Evolutionary conservation across 495 filamentous ascomycete species (phyloP), one percentile per base, ranked within the genome.

Genomic region (Aspergillus olivimuriae): DNA sequence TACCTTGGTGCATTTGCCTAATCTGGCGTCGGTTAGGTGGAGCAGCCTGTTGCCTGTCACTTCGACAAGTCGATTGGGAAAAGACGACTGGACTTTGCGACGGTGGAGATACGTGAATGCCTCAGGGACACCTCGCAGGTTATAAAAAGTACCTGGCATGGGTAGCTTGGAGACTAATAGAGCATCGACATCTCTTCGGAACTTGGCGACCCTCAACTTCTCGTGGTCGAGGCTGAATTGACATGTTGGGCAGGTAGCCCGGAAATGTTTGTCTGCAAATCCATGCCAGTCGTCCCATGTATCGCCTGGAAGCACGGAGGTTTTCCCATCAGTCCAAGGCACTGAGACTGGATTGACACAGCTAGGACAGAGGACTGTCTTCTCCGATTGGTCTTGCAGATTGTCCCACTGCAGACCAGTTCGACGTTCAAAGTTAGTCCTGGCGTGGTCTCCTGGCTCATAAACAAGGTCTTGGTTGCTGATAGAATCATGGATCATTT

Each of bases 61-160:
- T 37, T 66, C 56, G 32, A 86, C 61, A 4, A 86, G 50, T 9
- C 74, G 69, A 53, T 84, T 86, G 0, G 81, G 80, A 55, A 84
- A 84, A 10, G 11, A 60, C 48, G 40, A 63, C 50, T 50, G 42
- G 12, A 40, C 40, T 12, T 34, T 24, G 1, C 31, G 24, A 34
- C 50, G 46, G 26, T 22, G 6, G 8, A n/a, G 6, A 11, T 4
- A 3, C 17, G 18, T 12, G n/a, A 37, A 30, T 10, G 37, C 21
- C n/a, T 48, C 37, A 7, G 59, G 60, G 14, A 55, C 47, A 14
- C 71, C 71, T 16, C 59, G 41, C 16, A 58, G 10, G 33, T 57
- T 56, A 23, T 81, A 61, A 21, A 84, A 48, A 0, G 84, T 87
- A 10, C 86, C 86, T 11, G 81, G 78, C 74, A 87, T 81, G 0